phyloP scores from a whole-genome alignment of 805 yeast genomes.

The Saitoella complicata region DNA sequence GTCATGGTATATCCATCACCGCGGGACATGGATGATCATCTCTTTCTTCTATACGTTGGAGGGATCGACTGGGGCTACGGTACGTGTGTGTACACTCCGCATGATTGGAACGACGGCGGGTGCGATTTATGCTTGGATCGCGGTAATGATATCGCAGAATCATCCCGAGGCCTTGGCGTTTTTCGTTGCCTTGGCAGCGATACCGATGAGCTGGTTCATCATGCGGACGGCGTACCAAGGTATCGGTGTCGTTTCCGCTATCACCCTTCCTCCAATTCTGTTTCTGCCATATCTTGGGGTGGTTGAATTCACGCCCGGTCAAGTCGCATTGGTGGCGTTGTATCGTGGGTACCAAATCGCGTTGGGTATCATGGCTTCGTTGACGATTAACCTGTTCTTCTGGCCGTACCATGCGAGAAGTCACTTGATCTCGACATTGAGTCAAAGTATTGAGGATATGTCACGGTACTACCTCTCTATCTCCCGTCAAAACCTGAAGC shows the following conservation, averaged over 20 bases:
- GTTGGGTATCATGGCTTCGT: not conserved
- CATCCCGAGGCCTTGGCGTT: no score
- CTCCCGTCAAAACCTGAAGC: not conserved
- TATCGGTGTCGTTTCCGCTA: not conserved
- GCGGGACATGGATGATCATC: not conserved
- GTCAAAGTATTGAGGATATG: not conserved
- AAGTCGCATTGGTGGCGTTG: not conserved
- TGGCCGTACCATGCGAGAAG: conserved; percentile 1
- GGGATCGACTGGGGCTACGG: not conserved
- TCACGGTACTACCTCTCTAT: not conserved
- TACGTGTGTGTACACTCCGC: not conserved
- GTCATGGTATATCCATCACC: not conserved
- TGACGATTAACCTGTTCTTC: not conserved
- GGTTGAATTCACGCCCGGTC: not conserved
- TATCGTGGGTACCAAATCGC: not conserved
- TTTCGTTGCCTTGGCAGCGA: no score
- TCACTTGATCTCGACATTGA: not conserved
- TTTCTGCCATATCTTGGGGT: not conserved
- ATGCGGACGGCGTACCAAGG: not conserved
- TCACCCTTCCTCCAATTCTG: conserved; percentile 1
- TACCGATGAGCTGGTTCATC: not conserved
- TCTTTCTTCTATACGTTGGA: conserved; percentile 1
- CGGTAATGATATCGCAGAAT: not conserved
- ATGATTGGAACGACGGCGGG: conserved; percentile 1
- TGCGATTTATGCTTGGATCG: conserved; percentile 1